Evolutionary conservation across 495 filamentous ascomycete genomes (phyloP), one percentile per base, ranked within the genome.

Genomic region (Trichoderma gamsii): DNA sequence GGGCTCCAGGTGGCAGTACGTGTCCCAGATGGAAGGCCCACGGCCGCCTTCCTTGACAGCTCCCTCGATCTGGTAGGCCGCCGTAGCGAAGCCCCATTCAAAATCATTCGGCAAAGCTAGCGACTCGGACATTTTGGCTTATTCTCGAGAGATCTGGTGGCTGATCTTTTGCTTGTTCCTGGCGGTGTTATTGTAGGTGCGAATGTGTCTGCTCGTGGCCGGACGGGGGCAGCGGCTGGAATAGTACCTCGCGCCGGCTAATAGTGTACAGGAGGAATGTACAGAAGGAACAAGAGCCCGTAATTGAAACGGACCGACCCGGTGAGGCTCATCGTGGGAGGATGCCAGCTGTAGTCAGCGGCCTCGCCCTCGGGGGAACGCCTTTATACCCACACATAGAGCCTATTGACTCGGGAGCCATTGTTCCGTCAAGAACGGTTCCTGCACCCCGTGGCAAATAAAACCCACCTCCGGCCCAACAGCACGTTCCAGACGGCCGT

Each of bases 61-160:
- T 8, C 82, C 82, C 74, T 84, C 82, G 56, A 84, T 82, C 65
- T 84, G 80, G 32, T 73, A 71, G 46, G 82, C 79, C 38, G 80
- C 81, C 4, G 79, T 79, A 16, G 83, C 83, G 63, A 83, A 78
- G 3, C 84, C 84, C 74, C 83, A 85, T 16, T 81, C 69, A 64
- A 85, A 85, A 64, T 82, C 80, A 44, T 66, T 49, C 16, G 72
- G 73, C 21, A 75, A 63, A 41, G 71, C 67, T 61, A 61, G 56
- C 56, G 56, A 61, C 27, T 61, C 56, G 56, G 56, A 16, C 56
- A 61, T 61, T 61, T 27, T 61, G 56, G 11, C 25, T 7, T 61
- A 29, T 61, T 25, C 56, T 61, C 13, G 56, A 21, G 23, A 13
- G 9, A 15, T 21, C 27, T 61, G 56, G 15, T n/a, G 15, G 23